Percentiles rank a stretch among this genome's conserved stretches.
Conservation (phyloP, 208 protist species). For the Crithidia thermophila region DNA sequence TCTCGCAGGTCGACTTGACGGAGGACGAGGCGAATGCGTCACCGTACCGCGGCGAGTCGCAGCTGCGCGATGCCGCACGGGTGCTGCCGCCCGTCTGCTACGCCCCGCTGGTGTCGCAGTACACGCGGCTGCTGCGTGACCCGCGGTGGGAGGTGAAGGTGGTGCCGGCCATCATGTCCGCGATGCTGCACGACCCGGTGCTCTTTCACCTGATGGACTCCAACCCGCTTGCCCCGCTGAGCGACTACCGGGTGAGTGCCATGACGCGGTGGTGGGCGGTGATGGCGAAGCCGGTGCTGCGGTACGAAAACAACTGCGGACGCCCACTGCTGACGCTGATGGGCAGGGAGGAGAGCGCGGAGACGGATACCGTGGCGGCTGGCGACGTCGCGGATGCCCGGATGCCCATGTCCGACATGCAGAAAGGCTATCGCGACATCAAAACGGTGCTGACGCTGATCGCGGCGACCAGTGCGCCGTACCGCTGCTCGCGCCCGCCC, state of each 20-base stretch:
- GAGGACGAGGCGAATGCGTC: slow-evolving; percentile 27
- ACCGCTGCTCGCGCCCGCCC: slow-evolving; percentile 55
- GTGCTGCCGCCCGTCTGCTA: slow-evolving; percentile 39
- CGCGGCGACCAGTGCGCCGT: slow-evolving; percentile 56
- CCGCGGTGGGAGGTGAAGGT: slow-evolving; percentile 32
- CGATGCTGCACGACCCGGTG: slow-evolving; percentile 67
- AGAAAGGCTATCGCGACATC: slow-evolving; percentile 43
- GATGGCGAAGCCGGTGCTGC: slow-evolving; percentile 39
- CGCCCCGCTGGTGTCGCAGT: slow-evolving; percentile 38
- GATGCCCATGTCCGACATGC: slow-evolving; percentile 19
- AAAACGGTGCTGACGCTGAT: slow-evolving; percentile 59
- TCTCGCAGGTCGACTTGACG: slow-evolving; percentile 21
- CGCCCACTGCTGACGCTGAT: slow-evolving; percentile 20
- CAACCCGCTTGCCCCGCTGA: slow-evolving; percentile 44
- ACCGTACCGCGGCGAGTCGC: slow-evolving; percentile 27
- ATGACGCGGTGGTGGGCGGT: slow-evolving; percentile 64
- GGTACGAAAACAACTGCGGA: slow-evolving; percentile 27
- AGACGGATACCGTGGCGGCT: not conserved
- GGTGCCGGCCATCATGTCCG: slow-evolving; percentile 48
- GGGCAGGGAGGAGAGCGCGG: not conserved
- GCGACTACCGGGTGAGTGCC: slow-evolving; percentile 54
- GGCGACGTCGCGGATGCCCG: not conserved
- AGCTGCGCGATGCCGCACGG: slow-evolving; percentile 35
- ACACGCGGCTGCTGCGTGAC: slow-evolving; percentile 37
- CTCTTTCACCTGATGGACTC: slow-evolving; percentile 65